Base-by-base conservation (phyloP, 2,329 filamentous ascomycete genomes). In the Metarhizium album region DNA sequence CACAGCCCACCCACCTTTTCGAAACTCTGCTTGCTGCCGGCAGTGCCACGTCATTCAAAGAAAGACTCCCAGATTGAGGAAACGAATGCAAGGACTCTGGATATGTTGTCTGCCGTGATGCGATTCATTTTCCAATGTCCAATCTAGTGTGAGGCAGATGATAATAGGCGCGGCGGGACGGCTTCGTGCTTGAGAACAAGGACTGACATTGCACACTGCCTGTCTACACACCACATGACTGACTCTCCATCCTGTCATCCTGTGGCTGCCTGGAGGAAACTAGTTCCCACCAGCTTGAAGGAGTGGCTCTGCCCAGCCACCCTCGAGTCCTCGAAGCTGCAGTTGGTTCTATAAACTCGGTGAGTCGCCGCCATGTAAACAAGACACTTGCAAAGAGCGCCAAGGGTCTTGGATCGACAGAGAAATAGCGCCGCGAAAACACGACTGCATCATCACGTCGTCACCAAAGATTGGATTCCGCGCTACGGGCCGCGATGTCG, bases 41-140 rank as follows among this genome's bases (percentile, higher is more conserved):
- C 46, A 33, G 23, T 51, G 50, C 42, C 46, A 42, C 50, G 40
- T 51, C 45, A 45, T 50, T 35, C 22, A 16, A 6, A 18, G 29
- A 9, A 16, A 46, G 24, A 33, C 18, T 46, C 40, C 24, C 16
- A 1, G 7, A 20, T 42, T 29, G 16, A 43, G 18, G 11, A 23
- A 6, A 43, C 40, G 13, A 43, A 24, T 43, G 40, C 40, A 23
- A 6, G 20, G 7, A 4, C 11, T 14, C 22, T 13, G 6, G 22
- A 43, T 43, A 16, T 43, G 18, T 24, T 43, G 8, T 43, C 22
- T 43, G 8, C 20, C 24, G 22, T 16, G 22, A 43, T 14, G 20
- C 22, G 40, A 24, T 24, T 20, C 22, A 11, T 11, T 24, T 14
- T 11, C 11, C 6, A 43, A 14, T 23, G 20, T 18, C 22, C 40